Conservation (phyloP, 176 grass and related monocot genomes). For the Oryza rufipogon region DNA sequence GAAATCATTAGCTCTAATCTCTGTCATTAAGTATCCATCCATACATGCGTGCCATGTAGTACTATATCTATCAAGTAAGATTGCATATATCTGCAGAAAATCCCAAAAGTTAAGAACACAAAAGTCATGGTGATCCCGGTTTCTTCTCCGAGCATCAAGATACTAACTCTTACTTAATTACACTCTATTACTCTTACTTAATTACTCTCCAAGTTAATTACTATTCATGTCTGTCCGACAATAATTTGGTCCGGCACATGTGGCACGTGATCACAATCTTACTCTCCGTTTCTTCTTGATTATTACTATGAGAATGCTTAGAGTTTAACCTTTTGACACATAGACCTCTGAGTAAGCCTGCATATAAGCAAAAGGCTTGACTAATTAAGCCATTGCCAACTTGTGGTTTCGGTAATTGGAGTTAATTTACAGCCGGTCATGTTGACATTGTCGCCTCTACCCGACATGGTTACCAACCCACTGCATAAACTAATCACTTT, state of each 20-base stretch:
- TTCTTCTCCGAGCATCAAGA: neutral
- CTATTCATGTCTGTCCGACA: neutral
- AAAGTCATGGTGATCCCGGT: neutral
- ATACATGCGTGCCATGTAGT: neutral
- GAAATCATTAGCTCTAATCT: neutral
- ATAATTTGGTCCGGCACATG: neutral
- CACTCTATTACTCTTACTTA: neutral
- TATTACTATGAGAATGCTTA: neutral
- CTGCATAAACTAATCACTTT: neutral
- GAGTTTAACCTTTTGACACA: conserved; percentile 10
- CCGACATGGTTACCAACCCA: neutral
- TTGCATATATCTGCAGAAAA: neutral
- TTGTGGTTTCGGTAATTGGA: neutral
- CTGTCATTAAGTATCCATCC: neutral
- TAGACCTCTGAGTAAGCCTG: neutral
- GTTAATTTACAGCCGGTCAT: neutral
- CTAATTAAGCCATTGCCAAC: neutral
- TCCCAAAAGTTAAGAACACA: neutral
- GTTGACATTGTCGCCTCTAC: neutral
- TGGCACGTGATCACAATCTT: neutral
- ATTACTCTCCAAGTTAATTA: neutral
- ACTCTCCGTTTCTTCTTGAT: neutral
- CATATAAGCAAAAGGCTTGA: neutral
- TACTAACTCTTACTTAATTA: conserved; percentile 2
- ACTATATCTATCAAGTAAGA: neutral